These are phyloP conservation scores for Alternaria viburni DNA, from an alignment of 2,329 filamentous ascomycete genomes.

Conservation along the genomic window DNA sequence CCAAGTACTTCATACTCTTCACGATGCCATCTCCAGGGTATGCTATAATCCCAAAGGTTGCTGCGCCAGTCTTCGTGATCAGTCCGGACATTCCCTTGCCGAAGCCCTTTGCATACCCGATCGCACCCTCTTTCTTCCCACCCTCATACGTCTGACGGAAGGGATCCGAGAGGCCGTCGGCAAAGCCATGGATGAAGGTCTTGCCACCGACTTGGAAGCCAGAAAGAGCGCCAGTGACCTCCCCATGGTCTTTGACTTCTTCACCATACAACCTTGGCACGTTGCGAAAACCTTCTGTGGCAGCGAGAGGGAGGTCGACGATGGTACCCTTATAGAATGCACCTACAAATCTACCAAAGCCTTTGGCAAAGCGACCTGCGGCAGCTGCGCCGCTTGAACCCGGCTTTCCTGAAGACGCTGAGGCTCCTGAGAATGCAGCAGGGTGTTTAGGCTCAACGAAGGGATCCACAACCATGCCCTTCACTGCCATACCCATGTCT, in stretches of 20 bases:
- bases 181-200: slow-evolving; percentile 42
- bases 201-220: slow-evolving; percentile 42
- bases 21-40: slow-evolving; percentile 23
- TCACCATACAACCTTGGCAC: slow-evolving; percentile 49
- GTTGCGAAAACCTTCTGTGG: slow-evolving; percentile 45
- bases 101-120: slow-evolving; percentile 43
- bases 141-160: slow-evolving; percentile 40
- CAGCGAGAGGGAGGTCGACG: slow-evolving; percentile 48
- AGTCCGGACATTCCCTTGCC: slow-evolving; percentile 32
- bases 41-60: slow-evolving; percentile 14
- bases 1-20: slow-evolving; percentile 18
- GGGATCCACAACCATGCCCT: slow-evolving; percentile 56
- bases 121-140: slow-evolving; percentile 38
- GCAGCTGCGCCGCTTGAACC: not conserved
- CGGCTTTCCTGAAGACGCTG: not conserved
- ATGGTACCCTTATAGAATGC: slow-evolving; percentile 38
- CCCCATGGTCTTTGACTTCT: slow-evolving; percentile 38
- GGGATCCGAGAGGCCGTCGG: slow-evolving; percentile 40
- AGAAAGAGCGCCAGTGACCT: slow-evolving; percentile 43
- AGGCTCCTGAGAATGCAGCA: slow-evolving; percentile 1
- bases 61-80: slow-evolving; percentile 9
- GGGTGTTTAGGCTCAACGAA: slow-evolving; percentile 13
- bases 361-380: slow-evolving; percentile 21
- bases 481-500: slow-evolving; percentile 64
- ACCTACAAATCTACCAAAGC: slow-evolving; percentile 27